Evolutionary conservation across 2,329 filamentous ascomycete species (phyloP), one percentile per base, ranked within the genome.

Genomic region (Pyrenophora tritici-repentis): DNA sequence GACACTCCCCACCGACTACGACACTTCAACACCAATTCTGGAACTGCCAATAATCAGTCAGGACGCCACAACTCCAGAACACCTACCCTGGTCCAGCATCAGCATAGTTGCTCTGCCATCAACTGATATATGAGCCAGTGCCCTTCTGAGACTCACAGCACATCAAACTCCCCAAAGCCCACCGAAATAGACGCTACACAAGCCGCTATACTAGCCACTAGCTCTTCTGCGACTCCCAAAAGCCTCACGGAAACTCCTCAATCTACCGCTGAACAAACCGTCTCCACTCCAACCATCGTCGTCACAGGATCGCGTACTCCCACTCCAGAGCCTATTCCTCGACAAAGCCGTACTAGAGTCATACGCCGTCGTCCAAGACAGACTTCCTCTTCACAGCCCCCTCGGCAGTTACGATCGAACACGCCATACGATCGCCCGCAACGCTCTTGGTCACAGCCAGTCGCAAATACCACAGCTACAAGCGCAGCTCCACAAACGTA

Each of bases 41-140:
- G 7, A 9, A 38, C 36, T 24, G 16, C 29, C 17, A 43, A 40
- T 35, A 31, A 32, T 45, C 50, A 53, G 40, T 41, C 53, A 18
- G 35, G 45, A 47, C 53, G 20, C 29, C 47, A 42, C 44, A 22
- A 36, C 38, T 47, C 32, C 36, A 37, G 32, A 18, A 17, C 18
- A 43, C 18, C 31, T 24, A 7, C 39, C 35, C 22, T n/a, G 31
- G 14, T 45, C 20, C 16, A 45, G 37, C 37, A 42, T 37, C 47
- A 43, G n/a, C 46, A 55, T 26, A 44, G 16, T 33, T 12, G 31
- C 35, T 31, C 38, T 26, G 35, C 42, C 36, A 41, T 14, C 50
- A 22, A 31, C 29, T 37, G 12, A 55, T 60, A 36, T 62, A 69
- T 66, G 66, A 68, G 62, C 51, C 56, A 50, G 59, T 43, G 44